Evolutionary conservation across 176 grass and related monocot species (phyloP).

Genomic region (Puccinellia tenuiflora): DNA sequence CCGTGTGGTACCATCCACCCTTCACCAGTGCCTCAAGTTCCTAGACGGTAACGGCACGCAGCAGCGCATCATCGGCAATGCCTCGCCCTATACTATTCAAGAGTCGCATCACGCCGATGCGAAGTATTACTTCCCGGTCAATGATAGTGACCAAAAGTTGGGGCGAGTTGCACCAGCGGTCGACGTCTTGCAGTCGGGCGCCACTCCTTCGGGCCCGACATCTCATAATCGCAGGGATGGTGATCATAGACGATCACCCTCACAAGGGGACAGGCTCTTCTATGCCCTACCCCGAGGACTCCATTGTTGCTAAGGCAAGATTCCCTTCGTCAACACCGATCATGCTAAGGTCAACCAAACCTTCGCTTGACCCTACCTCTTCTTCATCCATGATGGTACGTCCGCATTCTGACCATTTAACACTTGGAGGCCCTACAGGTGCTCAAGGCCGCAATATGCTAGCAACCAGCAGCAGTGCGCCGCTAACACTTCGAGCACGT

Average conservation of each 20-base stretch:
- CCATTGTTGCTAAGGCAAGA: background rate
- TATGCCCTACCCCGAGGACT: background rate
- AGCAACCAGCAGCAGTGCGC: background rate
- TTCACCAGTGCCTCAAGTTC: background rate
- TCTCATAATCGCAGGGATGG: background rate
- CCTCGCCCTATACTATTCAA: background rate
- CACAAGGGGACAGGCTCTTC: background rate
- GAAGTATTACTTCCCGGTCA: background rate
- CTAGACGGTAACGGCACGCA: background rate
- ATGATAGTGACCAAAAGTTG: background rate
- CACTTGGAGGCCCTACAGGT: background rate
- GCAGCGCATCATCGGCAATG: background rate
- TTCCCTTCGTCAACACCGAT: background rate
- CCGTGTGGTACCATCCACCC: background rate
- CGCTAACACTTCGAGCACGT: background rate
- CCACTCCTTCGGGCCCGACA: too few relatives aligned
- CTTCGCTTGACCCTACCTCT: background rate
- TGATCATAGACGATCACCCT: background rate
- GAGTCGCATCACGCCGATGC: background rate
- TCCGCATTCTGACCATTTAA: background rate
- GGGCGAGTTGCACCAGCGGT: too few relatives aligned
- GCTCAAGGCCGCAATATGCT: background rate
- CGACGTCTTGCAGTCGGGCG: too few relatives aligned
- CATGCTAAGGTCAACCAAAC: background rate
- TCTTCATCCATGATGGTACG: background rate